Base-by-base conservation (phyloP, 495 filamentous ascomycete genomes). In the Neurospora terricola region DNA sequence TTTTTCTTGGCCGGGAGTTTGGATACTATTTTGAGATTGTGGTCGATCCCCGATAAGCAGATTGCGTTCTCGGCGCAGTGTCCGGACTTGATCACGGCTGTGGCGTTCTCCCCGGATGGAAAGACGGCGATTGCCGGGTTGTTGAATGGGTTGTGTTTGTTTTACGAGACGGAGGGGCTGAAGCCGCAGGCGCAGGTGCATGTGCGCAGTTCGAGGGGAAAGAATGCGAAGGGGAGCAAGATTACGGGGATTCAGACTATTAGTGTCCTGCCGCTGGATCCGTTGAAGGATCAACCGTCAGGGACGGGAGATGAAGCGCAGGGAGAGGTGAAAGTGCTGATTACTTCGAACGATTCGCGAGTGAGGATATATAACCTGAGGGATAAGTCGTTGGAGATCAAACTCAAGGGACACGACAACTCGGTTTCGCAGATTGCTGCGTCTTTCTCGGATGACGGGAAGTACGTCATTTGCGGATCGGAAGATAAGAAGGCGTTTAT, bases 31-130 rank as follows among this genome's bases (percentile, higher is more conserved):
- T 80, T 99, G 69, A 87, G 96, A 38, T 82, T 99, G 12, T 99
- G 96, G 96, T 97, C 93, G 74, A 99, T 99, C 71, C 96, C 96
- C 0, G 96, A 99, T 78, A 98, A 98, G 80, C 91, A 88, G 68
- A 93, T 99, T 21, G 95, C 95, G 1, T 99, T 90, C 80, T 93
- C 91, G 81, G 92, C 86, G 34, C 90, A 92, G 70, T 83, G 95
- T 3, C 91, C 93, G 0, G 96, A 98, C 75, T 90, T 97, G 78
- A 92, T 98, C 69, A 99, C 96, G 0, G 92, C 96, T 2, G 95
- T 98, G 3, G 90, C 91, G 1, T 99, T 99, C 78, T 91, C 94
- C 0, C 96, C 96, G 0, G 95, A 98, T 80, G 96, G 96, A 9
- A 92, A 91, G 76, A 91, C 91, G 62, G 91, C 93, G 12, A 96